Base-by-base conservation (phyloP, 805 yeast species). In the Cyberlindnera subsufficiens region DNA sequence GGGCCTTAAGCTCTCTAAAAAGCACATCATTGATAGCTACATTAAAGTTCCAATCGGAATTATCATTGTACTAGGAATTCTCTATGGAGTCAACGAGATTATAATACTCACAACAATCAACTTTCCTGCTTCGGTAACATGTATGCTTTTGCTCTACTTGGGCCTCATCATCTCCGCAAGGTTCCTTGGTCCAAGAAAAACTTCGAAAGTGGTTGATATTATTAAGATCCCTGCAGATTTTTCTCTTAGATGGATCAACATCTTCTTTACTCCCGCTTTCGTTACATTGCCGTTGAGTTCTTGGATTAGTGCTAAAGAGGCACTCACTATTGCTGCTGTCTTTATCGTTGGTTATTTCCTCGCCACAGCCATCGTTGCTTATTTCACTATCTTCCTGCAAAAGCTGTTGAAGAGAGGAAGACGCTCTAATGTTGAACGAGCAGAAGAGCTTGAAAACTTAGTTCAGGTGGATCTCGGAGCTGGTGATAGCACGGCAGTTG, bases 251-350 rank as follows among this genome's bases (percentile, higher is more conserved):
- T 85, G 93, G 91, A 86, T 86, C 63, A 83, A 82, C 57, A 72
- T 82, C 6, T 83, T 80, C 56, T 86, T 85, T 67, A 78, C 86
- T 1, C 91, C 93, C 1, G 80, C 89, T 0, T 85, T 86, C 55
- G 77, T 85, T 31, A 74, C 81, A 0, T 68, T 85, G 30, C 91
- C 91, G 0, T 67, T 84, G 41, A 74, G 86, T 11, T 72, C 75
- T n/a, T 74, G 74, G 46, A 80, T 86, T 38, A 67, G 80, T 15
- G 80, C 80, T 35, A 74, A 71, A 18, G 91, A 85, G 51, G 86
- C 86, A 10, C 67, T 82, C 51, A 80, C 80, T 40, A 85, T 85
- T 31, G 86, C 85, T 1, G 91, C 80, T 0, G 85, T 84, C 6
- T 86, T 84, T 51, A 68, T 81, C 6, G 49, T 83, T 38, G 91